phyloP scores from a whole-genome alignment of 2,329 filamentous ascomycete genomes.

The Ascomycota sp. region DNA sequence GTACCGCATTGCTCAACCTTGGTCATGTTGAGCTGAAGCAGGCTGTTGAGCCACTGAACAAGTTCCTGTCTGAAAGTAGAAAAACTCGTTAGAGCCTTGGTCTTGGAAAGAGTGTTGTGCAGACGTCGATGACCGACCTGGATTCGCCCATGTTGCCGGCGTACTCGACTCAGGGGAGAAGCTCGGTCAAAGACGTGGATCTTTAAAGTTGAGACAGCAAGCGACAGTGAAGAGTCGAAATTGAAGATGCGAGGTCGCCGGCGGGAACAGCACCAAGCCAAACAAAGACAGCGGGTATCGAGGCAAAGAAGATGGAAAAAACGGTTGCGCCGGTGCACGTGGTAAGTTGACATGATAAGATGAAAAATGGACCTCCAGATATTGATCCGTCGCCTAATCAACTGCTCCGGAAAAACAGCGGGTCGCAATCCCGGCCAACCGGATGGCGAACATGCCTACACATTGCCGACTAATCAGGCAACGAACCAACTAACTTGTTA shows the following conservation, averaged over 20 bases:
- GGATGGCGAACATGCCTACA: too few relatives aligned
- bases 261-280: too few relatives aligned
- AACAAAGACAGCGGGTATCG: too few relatives aligned
- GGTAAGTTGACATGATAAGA: too few relatives aligned
- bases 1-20: conserved; percentile 99
- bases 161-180: neutral
- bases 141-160: conserved; percentile 20
- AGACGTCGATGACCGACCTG: conserved; percentile 13
- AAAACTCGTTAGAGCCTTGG: neutral
- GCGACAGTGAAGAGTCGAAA: too few relatives aligned
- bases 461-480: neutral
- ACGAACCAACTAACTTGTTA: neutral
- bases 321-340: too few relatives aligned
- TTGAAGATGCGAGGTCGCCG: too few relatives aligned
- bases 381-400: conserved; percentile 16
- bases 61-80: conserved; percentile 62
- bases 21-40: conserved; percentile 90
- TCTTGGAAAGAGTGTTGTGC: neutral
- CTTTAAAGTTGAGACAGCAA: too few relatives aligned
- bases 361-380: too few relatives aligned
- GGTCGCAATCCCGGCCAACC: neutral
- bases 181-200: neutral
- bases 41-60: conserved; percentile 87
- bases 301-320: too few relatives aligned
- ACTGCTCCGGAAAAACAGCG: conserved; percentile 10